phyloP scores from a whole-genome alignment of 2,329 filamentous ascomycete species.

The Tolypocladium amazonense region DNA sequence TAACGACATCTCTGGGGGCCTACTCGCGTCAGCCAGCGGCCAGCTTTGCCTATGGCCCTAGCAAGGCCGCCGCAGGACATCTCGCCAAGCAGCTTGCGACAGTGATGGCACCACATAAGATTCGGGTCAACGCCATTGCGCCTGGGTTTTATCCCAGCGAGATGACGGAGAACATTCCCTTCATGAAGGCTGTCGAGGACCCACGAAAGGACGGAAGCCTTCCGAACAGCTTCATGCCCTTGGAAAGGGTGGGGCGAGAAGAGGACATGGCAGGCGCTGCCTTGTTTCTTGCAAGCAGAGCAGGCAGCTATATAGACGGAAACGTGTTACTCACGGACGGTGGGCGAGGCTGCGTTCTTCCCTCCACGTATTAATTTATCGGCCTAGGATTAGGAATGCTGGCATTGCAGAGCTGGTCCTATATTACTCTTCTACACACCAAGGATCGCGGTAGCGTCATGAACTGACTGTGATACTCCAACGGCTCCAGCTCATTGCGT shows the following conservation, averaged over 20 bases:
- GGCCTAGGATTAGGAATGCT: too few relatives aligned
- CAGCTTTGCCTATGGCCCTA: constrained; percentile 56
- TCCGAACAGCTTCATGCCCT: constrained; percentile 41
- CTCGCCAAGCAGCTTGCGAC: constrained; percentile 56
- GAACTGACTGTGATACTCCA: background rate
- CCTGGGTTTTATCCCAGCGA: constrained; percentile 53
- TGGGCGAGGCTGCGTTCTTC: constrained; percentile 23
- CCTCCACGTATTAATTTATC: constrained; percentile 15
- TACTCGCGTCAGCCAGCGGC: constrained; percentile 48
- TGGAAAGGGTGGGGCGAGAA: constrained; percentile 48
- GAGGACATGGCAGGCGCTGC: constrained; percentile 56
- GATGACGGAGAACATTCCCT: constrained; percentile 39
- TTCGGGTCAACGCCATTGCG: constrained; percentile 40
- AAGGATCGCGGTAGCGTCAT: background rate
- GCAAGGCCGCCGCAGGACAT: constrained; percentile 58
- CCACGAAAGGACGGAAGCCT: constrained; percentile 9
- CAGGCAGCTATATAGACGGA: constrained; percentile 55
- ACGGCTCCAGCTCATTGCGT: background rate
- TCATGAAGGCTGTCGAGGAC: constrained; percentile 21
- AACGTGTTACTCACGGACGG: constrained; percentile 34
- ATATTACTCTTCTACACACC: too few relatives aligned
- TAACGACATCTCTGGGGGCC: constrained; percentile 54
- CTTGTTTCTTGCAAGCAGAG: constrained; percentile 51
- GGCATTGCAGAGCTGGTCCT: too few relatives aligned
- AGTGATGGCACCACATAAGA: constrained; percentile 45